Percentiles rank a stretch among this genome's conserved stretches.
These are phyloP conservation scores for Chaetomium globosum DNA, from an alignment of 2,329 filamentous ascomycete species.

Conservation along the genomic window DNA sequence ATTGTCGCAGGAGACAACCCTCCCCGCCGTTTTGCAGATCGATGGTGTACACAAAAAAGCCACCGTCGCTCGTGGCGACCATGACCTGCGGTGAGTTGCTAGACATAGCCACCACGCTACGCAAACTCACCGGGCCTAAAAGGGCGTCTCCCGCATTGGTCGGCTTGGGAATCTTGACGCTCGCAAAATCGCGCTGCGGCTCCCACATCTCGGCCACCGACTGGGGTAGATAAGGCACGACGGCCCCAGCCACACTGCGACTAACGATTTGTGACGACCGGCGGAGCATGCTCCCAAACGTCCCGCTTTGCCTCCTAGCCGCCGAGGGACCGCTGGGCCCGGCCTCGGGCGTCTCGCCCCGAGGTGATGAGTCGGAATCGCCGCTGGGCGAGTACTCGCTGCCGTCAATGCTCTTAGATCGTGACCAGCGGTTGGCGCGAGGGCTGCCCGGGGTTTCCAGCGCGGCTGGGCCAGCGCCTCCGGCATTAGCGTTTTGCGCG, in stretches of 20 bases:
- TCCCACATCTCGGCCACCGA: slow-evolving; percentile 99
- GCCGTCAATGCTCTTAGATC: slow-evolving; percentile 58
- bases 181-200: slow-evolving; percentile 90
- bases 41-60: slow-evolving; percentile 93
- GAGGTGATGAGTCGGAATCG: slow-evolving; percentile 44
- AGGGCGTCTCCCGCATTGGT: slow-evolving; percentile 39
- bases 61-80: slow-evolving; percentile 95
- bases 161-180: slow-evolving; percentile 82
- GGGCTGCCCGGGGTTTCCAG: slow-evolving; percentile 44
- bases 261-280: slow-evolving; percentile 93
- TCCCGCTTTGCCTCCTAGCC: slow-evolving; percentile 65
- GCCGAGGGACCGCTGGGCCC: slow-evolving; percentile 38
- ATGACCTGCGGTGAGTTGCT: slow-evolving; percentile 94
- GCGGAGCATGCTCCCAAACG: slow-evolving; percentile 87
- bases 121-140: slow-evolving; percentile 54
- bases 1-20: slow-evolving; percentile 86
- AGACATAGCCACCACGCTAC: slow-evolving; percentile 97
- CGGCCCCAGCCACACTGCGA: slow-evolving; percentile 81
- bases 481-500: slow-evolving; percentile 44
- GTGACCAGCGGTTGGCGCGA: slow-evolving; percentile 55
- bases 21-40: slow-evolving; percentile 94
- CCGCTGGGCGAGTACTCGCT: slow-evolving; percentile 56
- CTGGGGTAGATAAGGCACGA: slow-evolving; percentile 88
- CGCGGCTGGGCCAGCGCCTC: neutral
- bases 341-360: slow-evolving; percentile 46